phyloP scores from a whole-genome alignment of 2,329 filamentous ascomycete species.

The Fusarium sp. region DNA sequence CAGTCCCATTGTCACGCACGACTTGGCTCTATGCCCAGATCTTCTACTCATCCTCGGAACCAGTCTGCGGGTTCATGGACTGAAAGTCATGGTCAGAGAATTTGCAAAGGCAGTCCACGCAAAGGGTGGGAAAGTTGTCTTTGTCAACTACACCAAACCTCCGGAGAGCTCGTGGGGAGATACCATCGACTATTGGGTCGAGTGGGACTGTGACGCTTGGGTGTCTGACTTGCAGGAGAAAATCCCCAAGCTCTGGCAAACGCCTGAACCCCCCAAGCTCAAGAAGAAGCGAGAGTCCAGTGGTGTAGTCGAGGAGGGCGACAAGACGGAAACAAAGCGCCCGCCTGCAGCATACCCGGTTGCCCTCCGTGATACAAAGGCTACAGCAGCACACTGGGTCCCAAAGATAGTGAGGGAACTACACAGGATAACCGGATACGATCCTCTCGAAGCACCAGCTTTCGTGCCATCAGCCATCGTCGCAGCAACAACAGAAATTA shows the following conservation, averaged over 20 bases:
- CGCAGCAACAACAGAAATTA: slow-evolving; percentile 5
- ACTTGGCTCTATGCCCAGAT: slow-evolving; percentile 74
- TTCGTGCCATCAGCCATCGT: slow-evolving; percentile 33
- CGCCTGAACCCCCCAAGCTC: slow-evolving; percentile 60
- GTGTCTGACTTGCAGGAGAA: slow-evolving; percentile 72
- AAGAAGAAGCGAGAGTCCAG: slow-evolving; percentile 55
- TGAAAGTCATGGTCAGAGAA: slow-evolving; percentile 78
- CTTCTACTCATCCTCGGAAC: slow-evolving; percentile 78
- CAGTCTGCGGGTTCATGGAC: slow-evolving; percentile 76
- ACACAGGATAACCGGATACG: slow-evolving; percentile 53
- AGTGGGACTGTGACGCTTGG: slow-evolving; percentile 83
- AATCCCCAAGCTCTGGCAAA: slow-evolving; percentile 71
- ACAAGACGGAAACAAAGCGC: slow-evolving; percentile 51
- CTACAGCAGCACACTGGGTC: slow-evolving; percentile 60
- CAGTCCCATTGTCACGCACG: slow-evolving; percentile 76
- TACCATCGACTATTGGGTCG: slow-evolving; percentile 79
- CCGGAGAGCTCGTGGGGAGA: slow-evolving; percentile 80
- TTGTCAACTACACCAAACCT: slow-evolving; percentile 80
- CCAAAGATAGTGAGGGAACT: slow-evolving; percentile 59
- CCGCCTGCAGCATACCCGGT: slow-evolving; percentile 56
- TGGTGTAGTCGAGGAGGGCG: slow-evolving; percentile 41
- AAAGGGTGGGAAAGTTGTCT: slow-evolving; percentile 76
- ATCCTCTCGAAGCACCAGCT: slow-evolving; percentile 33
- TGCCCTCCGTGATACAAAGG: slow-evolving; percentile 61
- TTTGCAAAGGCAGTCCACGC: slow-evolving; percentile 79